Conservation (phyloP, 306 rosid genomes). For the Vigna reflexopilosa region DNA sequence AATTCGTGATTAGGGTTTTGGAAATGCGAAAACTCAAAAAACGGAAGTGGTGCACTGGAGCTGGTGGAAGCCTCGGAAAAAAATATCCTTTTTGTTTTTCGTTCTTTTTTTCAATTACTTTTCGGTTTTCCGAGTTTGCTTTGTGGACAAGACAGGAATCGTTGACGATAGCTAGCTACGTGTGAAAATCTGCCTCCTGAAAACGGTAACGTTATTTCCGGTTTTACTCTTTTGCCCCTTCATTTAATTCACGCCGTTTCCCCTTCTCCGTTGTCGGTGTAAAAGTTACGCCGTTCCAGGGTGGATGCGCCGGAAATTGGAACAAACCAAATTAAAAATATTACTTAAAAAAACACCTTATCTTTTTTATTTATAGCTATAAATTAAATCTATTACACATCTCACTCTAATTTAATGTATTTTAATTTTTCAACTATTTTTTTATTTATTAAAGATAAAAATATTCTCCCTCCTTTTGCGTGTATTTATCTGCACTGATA, state of each 20-base stretch:
- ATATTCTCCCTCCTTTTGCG: not conserved
- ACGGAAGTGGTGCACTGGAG: not conserved
- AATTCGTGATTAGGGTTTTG: slow-evolving; percentile 47
- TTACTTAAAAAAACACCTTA: too few species aligned
- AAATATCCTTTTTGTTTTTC: not conserved
- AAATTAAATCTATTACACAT: too few species aligned
- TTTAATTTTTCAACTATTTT: too few species aligned
- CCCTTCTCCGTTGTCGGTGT: slow-evolving; percentile 6
- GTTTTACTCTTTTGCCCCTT: slow-evolving; percentile 22
- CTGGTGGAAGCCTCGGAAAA: slow-evolving; percentile 28
- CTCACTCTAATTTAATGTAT: too few species aligned
- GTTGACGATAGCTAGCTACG: slow-evolving; percentile 37
- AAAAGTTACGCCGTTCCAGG: not conserved
- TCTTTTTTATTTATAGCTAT: too few species aligned
- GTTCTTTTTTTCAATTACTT: not conserved
- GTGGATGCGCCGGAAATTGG: not conserved
- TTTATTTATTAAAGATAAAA: too few species aligned
- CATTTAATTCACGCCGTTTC: not conserved
- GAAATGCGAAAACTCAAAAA: not conserved
- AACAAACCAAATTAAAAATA: not conserved
- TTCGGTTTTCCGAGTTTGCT: slow-evolving; percentile 42
- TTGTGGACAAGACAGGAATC: slow-evolving; percentile 55
- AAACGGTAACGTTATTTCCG: slow-evolving; percentile 2
- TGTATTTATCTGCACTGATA: not conserved
- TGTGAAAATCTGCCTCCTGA: not conserved